A percentile compares a stretch with the other conserved stretches of the same genome.
These are phyloP conservation scores for Fraxinus paxiana DNA, from an alignment of 305 asterid genomes.

Conservation along the genomic window DNA sequence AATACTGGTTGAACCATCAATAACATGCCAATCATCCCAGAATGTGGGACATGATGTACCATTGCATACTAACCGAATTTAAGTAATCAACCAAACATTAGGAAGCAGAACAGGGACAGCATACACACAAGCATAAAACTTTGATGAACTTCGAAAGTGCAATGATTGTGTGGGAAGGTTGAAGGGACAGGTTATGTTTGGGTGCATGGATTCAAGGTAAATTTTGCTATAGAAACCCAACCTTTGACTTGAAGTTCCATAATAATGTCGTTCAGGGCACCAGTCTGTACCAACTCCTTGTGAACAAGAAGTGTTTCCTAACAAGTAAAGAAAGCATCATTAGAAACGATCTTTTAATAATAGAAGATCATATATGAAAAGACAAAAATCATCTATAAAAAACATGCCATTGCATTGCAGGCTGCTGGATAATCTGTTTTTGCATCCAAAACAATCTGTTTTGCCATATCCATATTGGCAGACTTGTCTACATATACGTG, in stretches of 20 bases:
- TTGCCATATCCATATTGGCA: conserved; percentile 80
- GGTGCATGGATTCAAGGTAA: background rate
- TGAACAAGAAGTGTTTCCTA: conserved; percentile 96
- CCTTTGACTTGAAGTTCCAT: conserved; percentile 88
- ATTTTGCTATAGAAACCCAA: conserved; percentile 22
- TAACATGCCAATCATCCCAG: conserved; percentile 3
- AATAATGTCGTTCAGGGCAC: conserved; percentile 56
- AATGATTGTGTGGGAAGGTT: background rate
- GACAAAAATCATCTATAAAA: conserved; percentile 1
- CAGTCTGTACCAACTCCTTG: conserved; percentile 62
- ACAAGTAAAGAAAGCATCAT: conserved; percentile 11
- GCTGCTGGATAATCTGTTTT: conserved; percentile 86
- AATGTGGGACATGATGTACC: background rate
- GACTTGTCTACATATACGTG: conserved; percentile 88
- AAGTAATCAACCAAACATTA: background rate
- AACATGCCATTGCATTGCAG: conserved; percentile 78
- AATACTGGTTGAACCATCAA: background rate
- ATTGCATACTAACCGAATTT: background rate
- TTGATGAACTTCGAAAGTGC: background rate
- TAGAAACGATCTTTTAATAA: background rate
- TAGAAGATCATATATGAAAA: background rate
- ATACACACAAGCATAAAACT: background rate
- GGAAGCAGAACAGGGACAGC: conserved; percentile 1
- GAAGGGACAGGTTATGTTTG: background rate
- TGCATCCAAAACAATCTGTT: conserved; percentile 71